Percentiles rank a stretch among this genome's conserved stretches.
These are phyloP conservation scores for Malassezia restricta DNA, from an alignment of 1,284 basidiomycete species.

Conservation along the genomic window DNA sequence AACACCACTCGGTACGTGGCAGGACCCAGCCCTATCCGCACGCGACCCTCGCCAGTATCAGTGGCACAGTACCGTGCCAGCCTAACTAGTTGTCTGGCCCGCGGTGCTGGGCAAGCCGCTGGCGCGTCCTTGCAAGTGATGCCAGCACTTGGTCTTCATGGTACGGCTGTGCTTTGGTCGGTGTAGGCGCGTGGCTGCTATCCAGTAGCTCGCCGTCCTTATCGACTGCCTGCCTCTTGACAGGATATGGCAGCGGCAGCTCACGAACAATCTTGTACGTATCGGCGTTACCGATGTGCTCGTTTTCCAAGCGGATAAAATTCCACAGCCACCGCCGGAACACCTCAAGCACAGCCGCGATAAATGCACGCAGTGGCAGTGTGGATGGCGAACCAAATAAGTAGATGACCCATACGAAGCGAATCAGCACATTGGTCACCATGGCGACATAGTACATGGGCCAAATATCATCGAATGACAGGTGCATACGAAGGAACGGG, in stretches of 20 bases:
- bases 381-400: constrained; percentile 54
- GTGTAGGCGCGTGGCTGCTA: background rate
- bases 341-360: constrained; percentile 64
- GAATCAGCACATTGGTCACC: constrained; percentile 57
- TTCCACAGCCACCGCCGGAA: constrained; percentile 80
- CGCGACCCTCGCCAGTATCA: background rate
- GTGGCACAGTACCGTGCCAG: background rate
- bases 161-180: background rate
- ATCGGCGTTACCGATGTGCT: constrained; percentile 53
- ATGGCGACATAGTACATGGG: constrained; percentile 50
- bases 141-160: background rate
- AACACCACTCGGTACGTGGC: background rate
- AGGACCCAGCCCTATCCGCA: background rate
- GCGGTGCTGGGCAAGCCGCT: background rate
- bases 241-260: constrained; percentile 27
- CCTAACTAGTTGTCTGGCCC: background rate
- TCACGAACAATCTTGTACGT: constrained; percentile 35
- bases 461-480: constrained; percentile 46
- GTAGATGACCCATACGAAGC: constrained; percentile 73
- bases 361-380: constrained; percentile 56
- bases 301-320: constrained; percentile 69
- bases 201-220: background rate
- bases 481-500: constrained; percentile 61
- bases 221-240: constrained; percentile 9
- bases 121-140: background rate